Evolutionary conservation across 1,139 yeast genomes (phyloP).

Genomic region (Zygosaccharomyces sapae): DNA sequence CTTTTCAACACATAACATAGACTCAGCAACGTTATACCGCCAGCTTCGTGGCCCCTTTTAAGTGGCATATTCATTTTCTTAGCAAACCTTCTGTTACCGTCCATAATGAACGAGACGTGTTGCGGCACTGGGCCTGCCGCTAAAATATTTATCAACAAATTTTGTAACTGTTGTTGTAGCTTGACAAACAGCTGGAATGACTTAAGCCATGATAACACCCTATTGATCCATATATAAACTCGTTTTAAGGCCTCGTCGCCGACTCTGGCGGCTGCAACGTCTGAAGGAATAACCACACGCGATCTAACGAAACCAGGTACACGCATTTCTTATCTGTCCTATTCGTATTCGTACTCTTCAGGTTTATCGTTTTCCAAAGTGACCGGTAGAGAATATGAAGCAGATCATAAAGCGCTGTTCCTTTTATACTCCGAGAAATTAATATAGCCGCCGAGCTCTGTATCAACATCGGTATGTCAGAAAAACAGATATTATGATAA

Average conservation of each 20-base stretch:
- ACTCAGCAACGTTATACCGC: conserved; percentile 70
- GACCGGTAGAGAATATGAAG: not conserved
- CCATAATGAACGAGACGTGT: conserved; percentile 95
- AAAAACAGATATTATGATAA: no score
- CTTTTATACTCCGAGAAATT: not conserved
- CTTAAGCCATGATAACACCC: conserved; percentile 8
- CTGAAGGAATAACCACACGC: not conserved
- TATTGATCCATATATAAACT: not conserved
- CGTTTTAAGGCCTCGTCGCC: not conserved
- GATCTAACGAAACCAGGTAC: conserved; percentile 4
- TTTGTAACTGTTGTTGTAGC: conserved; percentile 36
- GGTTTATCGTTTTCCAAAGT: no score
- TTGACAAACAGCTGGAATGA: conserved; percentile 6
- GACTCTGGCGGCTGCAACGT: conserved; percentile 1
- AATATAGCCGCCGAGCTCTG: conserved; percentile 5
- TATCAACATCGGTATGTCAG: not conserved
- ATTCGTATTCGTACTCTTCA: not conserved
- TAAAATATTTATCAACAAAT: conserved; percentile 48
- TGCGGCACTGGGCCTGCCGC: conserved; percentile 75
- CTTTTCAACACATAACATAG: conserved; percentile 38
- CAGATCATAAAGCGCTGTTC: not conserved
- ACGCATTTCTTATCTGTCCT: not conserved
- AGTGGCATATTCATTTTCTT: conserved; percentile 59
- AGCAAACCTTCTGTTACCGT: conserved; percentile 91
- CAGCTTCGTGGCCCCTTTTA: conserved; percentile 84